These are phyloP conservation scores for Phialemonium atrogriseum DNA, from an alignment of 2,329 filamentous ascomycete species.

Conservation along the genomic window DNA sequence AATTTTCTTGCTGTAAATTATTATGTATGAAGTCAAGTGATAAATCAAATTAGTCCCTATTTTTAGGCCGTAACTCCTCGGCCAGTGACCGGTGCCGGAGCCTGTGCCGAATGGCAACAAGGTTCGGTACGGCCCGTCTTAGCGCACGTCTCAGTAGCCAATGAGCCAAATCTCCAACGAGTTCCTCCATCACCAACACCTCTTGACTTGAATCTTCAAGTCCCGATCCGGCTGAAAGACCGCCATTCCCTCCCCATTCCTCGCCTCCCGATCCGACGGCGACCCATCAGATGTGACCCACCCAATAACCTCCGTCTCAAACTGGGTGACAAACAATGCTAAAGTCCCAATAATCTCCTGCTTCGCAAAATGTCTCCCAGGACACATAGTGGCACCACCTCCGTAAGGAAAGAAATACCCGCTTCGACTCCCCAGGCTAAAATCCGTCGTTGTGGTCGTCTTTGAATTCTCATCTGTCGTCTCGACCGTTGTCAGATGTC, in stretches of 20 bases:
- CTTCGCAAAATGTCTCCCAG: slow-evolving; percentile 30
- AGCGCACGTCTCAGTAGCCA: too few species aligned
- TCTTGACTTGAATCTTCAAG: slow-evolving; percentile 6
- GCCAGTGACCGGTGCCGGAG: too few species aligned
- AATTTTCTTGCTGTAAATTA: too few species aligned
- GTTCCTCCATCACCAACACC: slow-evolving; percentile 5
- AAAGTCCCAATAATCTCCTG: slow-evolving; percentile 25
- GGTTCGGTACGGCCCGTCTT: too few species aligned
- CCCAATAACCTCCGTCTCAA: slow-evolving; percentile 23
- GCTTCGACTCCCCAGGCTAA: slow-evolving; percentile 1
- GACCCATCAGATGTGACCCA: too few species aligned
- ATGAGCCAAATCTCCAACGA: too few species aligned
- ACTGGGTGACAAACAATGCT: slow-evolving; percentile 19
- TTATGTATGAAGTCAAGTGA: too few species aligned
- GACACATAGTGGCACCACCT: slow-evolving; percentile 25
- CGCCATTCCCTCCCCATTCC: slow-evolving; percentile 2
- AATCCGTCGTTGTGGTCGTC: slow-evolving; percentile 1
- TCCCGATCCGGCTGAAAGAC: slow-evolving; percentile 9
- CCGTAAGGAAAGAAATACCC: slow-evolving; percentile 13
- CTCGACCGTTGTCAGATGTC: slow-evolving; percentile 5
- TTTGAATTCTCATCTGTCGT: background rate
- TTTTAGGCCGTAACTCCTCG: too few species aligned
- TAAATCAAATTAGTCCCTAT: too few species aligned
- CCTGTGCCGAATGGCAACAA: too few species aligned
- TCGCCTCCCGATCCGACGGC: slow-evolving; percentile 5